Evolutionary conservation across 2,329 filamentous ascomycete genomes (phyloP).

Genomic region (Nigrospora sphaerica): DNA sequence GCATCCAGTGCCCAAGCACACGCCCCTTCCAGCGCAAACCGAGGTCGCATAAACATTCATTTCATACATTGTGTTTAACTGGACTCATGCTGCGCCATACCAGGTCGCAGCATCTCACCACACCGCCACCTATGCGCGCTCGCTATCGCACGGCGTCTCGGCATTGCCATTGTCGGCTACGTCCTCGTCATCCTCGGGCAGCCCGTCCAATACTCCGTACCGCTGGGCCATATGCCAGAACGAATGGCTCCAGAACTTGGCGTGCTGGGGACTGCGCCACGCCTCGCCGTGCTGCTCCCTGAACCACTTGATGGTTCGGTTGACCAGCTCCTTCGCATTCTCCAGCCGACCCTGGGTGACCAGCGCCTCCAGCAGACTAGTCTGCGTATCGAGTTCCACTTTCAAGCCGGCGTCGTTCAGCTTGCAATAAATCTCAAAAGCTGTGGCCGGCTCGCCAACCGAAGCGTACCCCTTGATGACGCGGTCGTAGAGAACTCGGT

Average conservation of each 20-base stretch:
- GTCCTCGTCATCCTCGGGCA: neutral
- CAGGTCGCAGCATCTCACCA: too few relatives aligned
- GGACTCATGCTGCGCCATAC: too few relatives aligned
- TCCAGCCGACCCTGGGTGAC: constrained; percentile 9
- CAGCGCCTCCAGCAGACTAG: constrained; percentile 30
- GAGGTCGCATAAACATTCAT: too few relatives aligned
- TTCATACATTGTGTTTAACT: too few relatives aligned
- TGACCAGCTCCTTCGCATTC: constrained; percentile 16
- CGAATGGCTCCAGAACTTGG: constrained; percentile 13
- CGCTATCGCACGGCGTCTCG: too few relatives aligned
- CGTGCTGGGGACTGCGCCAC: constrained; percentile 1
- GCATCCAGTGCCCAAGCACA: too few relatives aligned
- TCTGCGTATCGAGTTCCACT: constrained; percentile 34
- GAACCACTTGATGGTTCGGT: constrained; percentile 11
- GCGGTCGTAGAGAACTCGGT: constrained; percentile 38
- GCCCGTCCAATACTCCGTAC: constrained; percentile 2
- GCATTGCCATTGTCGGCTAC: too few relatives aligned
- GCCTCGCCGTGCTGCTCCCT: constrained; percentile 5
- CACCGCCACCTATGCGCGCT: too few relatives aligned
- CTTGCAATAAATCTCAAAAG: constrained; percentile 41
- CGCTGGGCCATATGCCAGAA: constrained; percentile 16
- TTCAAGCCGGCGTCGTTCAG: constrained; percentile 31
- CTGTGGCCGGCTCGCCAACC: constrained; percentile 40
- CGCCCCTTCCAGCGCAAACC: too few relatives aligned
- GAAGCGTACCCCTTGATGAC: constrained; percentile 57